Base-by-base conservation (phyloP, 768 basidiomycete species). In the Collybiopsis luxurians region DNA sequence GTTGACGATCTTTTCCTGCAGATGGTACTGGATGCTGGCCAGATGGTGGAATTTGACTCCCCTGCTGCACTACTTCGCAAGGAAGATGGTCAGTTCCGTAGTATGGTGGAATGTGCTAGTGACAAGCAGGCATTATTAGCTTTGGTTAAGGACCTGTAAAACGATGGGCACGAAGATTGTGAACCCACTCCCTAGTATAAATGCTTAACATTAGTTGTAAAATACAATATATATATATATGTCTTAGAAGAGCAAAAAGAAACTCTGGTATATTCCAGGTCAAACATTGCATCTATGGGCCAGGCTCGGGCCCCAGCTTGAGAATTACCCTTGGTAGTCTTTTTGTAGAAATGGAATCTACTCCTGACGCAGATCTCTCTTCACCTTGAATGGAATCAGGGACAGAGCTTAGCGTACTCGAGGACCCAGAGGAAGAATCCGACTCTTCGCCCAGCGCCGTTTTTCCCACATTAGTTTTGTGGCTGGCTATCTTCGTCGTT, bases 271-370 rank as follows among this genome's bases (percentile, higher is more conserved):
- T n/a, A n/a, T n/a, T n/a, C n/a, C n/a, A n/a, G n/a, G n/a, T n/a
- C n/a, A n/a, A n/a, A n/a, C n/a, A n/a, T n/a, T n/a, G n/a, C n/a
- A n/a, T n/a, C n/a, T 23, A 57, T 23, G 47, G 40, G 31, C 62
- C 69, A 23, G 73, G 67, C 4, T 65, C 61, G 21, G 75, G 69
- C 1, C 79, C 73, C 68, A 91, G 73, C 71, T 82, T 80, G 52
- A 85, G 64, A 50, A 81, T 78, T 4, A 86, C 82, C 55, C 75
- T 74, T 0, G 82, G 84, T 1, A 84, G 65, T 60, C 79, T 84
- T 72, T 79, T 80, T 39, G 21, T 11, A 9, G 40, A n/a, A 28
- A 24, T 38, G 10, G 51, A 28, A 28, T 38, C 31, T 17, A 0
- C 27, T 10, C 48, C 48, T 34, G 12, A 13, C 13, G 4, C 40